Percentiles rank a stretch among this genome's conserved stretches.
These are phyloP conservation scores for Chloropicon primus DNA, from an alignment of 139 green algal species.

Conservation along the genomic window DNA sequence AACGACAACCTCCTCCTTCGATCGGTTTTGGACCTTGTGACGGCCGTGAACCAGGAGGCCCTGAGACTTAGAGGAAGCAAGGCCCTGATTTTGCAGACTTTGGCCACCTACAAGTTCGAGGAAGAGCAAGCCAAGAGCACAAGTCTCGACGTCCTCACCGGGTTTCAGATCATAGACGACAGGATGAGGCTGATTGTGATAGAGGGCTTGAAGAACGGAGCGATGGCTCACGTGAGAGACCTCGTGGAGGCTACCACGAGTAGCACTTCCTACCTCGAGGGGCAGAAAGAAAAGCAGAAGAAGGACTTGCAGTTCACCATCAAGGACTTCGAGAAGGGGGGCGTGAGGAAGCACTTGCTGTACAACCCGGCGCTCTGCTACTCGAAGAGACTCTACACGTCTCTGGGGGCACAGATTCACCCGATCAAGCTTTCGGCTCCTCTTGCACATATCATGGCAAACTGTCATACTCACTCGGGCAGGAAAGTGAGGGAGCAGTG, in stretches of 20 bases:
- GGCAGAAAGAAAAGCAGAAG: slow-evolving; percentile 11
- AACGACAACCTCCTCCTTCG: slow-evolving; percentile 39
- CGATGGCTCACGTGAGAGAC: slow-evolving; percentile 15
- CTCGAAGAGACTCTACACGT: slow-evolving; percentile 25
- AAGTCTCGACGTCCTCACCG: slow-evolving; percentile 33
- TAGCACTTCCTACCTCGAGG: neutral
- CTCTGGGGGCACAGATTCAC: slow-evolving; percentile 37
- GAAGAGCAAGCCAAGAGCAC: slow-evolving; percentile 15
- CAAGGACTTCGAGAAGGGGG: slow-evolving; percentile 12
- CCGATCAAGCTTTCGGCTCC: slow-evolving; percentile 37
- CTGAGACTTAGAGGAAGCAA: neutral
- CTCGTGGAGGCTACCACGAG: neutral
- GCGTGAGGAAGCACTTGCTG: slow-evolving; percentile 14
- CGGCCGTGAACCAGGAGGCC: neutral
- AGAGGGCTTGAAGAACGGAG: slow-evolving; percentile 26
- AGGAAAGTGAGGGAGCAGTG: slow-evolving; percentile 39
- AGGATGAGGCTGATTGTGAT: slow-evolving; percentile 36
- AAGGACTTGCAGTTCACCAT: slow-evolving; percentile 16
- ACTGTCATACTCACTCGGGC: slow-evolving; percentile 32
- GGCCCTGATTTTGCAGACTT: slow-evolving; percentile 16
- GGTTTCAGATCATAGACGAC: slow-evolving; percentile 46
- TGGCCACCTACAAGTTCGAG: slow-evolving; percentile 32
- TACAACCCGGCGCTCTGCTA: slow-evolving; percentile 16
- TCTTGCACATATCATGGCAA: slow-evolving; percentile 24
- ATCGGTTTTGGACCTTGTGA: neutral